phyloP scores from a whole-genome alignment of 768 basidiomycete genomes.

The Mycena venus region DNA sequence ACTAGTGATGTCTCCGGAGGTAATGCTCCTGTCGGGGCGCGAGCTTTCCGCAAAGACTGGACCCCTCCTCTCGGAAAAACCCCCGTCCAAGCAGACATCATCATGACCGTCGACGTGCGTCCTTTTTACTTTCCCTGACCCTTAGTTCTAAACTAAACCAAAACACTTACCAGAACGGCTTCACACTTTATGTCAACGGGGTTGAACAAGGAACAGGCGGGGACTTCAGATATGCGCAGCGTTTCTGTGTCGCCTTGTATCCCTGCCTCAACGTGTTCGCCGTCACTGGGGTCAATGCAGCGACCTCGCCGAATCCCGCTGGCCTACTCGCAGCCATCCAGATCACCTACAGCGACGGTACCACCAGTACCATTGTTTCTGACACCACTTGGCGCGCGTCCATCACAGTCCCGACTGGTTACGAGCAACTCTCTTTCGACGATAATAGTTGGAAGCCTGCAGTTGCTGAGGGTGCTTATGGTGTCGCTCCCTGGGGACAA shows the following conservation, averaged over 20 bases:
- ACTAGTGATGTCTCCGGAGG: conserved; percentile 34
- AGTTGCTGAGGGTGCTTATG: conserved; percentile 38
- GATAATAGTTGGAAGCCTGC: conserved; percentile 47
- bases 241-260: conserved; percentile 45
- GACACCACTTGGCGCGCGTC: conserved; percentile 47
- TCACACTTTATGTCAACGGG: conserved; percentile 49
- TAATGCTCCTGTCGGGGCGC: conserved; percentile 37
- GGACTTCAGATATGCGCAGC: conserved; percentile 36
- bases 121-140: no score
- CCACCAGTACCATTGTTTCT: conserved; percentile 44
- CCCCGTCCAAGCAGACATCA: conserved; percentile 45
- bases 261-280: conserved; percentile 50
- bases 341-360: conserved; percentile 47
- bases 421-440: conserved; percentile 45
- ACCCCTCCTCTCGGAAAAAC: conserved; percentile 40
- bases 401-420: conserved; percentile 40
- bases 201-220: conserved; percentile 37
- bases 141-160: no score
- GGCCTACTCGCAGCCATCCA: conserved; percentile 47
- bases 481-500: conserved; percentile 29
- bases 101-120: conserved; percentile 47
- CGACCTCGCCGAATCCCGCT: conserved; percentile 37
- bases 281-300: conserved; percentile 38
- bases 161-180: no score
- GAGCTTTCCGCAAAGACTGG: conserved; percentile 47